phyloP scores from a whole-genome alignment of 345 rosid genomes.

The Gossypium stocksii region DNA sequence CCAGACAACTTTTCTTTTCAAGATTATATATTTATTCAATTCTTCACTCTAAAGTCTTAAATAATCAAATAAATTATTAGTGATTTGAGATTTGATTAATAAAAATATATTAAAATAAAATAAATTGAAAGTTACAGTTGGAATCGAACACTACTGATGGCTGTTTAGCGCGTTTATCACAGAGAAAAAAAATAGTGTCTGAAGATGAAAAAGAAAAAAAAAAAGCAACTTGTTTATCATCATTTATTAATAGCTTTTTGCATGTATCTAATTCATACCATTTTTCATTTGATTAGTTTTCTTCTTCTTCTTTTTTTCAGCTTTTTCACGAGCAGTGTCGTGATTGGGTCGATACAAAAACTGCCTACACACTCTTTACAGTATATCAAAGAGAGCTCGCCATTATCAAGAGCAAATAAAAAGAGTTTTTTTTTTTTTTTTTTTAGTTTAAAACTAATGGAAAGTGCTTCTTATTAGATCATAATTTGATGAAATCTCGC shows the following conservation, averaged over 20 bases:
- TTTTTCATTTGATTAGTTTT: neutral
- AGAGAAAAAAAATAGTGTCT: neutral
- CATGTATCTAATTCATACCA: neutral
- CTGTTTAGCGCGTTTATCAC: neutral
- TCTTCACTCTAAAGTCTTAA: neutral
- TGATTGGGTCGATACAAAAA: constrained; percentile 56
- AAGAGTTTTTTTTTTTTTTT: neutral
- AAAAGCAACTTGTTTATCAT: neutral
- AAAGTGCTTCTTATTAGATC: neutral
- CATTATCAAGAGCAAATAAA: constrained; percentile 1
- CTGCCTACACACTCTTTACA: constrained; percentile 22
- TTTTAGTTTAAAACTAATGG: too few species aligned
- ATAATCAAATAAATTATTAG: neutral
- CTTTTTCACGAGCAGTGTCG: constrained; percentile 34
- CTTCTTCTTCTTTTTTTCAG: neutral
- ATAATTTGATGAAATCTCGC: constrained; percentile 19
- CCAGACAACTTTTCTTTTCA: neutral
- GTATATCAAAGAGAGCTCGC: neutral
- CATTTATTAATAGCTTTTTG: neutral
- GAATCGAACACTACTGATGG: neutral
- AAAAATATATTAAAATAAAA: neutral
- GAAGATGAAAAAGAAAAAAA: neutral
- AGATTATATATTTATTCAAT: neutral
- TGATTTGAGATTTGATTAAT: neutral
- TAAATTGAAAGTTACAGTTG: neutral